Conservation (phyloP, 2,329 filamentous ascomycete genomes). For the Magnaporthiopsis poae region DNA sequence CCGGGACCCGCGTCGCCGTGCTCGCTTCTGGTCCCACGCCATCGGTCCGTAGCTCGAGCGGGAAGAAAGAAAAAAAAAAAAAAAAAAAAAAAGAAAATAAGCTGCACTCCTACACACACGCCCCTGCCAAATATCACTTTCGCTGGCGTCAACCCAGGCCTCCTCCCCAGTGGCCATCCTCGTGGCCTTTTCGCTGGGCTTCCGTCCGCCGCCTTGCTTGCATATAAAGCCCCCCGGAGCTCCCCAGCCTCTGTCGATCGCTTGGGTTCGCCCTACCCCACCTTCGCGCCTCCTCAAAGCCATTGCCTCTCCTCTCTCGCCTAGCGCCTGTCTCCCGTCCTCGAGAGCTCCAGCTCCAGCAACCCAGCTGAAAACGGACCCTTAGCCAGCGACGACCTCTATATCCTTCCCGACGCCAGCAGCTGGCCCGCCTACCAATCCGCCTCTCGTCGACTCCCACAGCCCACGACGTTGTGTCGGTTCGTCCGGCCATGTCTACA, state of each 20-base stretch:
- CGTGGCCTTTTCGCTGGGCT: not conserved
- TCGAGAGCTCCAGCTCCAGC: not conserved
- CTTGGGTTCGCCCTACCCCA: not conserved
- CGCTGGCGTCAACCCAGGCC: not conserved
- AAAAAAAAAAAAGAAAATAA: not conserved
- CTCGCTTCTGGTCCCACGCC: not conserved
- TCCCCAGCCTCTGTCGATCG: constrained; percentile 4
- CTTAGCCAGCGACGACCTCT: not conserved
- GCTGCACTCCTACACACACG: not conserved
- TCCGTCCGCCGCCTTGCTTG: not conserved
- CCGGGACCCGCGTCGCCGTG: not conserved
- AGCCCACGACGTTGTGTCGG: not conserved
- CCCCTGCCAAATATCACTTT: not conserved
- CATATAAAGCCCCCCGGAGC: not conserved
- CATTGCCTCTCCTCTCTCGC: not conserved
- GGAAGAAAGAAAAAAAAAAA: not conserved
- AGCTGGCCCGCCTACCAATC: too few species aligned
- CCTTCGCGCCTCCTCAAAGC: not conserved
- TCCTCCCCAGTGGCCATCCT: not conserved
- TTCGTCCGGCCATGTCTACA: constrained; percentile 11
- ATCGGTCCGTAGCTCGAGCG: not conserved
- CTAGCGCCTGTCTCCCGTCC: not conserved
- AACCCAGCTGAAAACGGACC: not conserved
- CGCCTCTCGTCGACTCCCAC: too few species aligned
- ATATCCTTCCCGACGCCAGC: not conserved